phyloP scores from a whole-genome alignment of 2,329 filamentous ascomycete species.

The Dactylellina sp. region DNA sequence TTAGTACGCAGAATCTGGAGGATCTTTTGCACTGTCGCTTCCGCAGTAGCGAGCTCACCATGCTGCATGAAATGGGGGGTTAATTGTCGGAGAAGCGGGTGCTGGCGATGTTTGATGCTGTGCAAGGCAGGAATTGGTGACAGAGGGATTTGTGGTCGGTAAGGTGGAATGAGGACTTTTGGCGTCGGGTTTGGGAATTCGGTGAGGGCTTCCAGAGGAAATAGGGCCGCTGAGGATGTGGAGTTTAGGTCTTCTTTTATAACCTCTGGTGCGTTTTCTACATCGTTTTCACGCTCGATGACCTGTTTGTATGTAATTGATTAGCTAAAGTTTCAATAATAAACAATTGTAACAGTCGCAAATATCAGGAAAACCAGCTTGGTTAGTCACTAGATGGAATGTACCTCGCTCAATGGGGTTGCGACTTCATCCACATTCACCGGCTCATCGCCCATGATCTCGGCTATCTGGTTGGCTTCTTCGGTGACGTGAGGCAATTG shows the following conservation, averaged over 20 bases:
- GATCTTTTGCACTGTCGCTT: constrained; percentile 67
- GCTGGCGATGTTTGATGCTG: constrained; percentile 83
- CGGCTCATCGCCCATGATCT: constrained; percentile 50
- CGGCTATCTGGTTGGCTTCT: constrained; percentile 30
- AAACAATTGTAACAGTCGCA: no score
- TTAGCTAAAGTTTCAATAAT: neutral
- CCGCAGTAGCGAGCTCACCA: constrained; percentile 89
- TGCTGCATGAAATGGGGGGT: constrained; percentile 91
- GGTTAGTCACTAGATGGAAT: neutral
- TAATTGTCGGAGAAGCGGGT: constrained; percentile 84
- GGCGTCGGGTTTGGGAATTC: constrained; percentile 61
- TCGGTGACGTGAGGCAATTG: constrained; percentile 40
- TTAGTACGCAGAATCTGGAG: constrained; percentile 79
- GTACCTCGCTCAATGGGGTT: constrained; percentile 52
- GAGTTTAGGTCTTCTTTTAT: constrained; percentile 70
- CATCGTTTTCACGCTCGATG: constrained; percentile 73
- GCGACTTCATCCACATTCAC: constrained; percentile 50
- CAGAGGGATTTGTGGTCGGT: constrained; percentile 79
- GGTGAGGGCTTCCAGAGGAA: constrained; percentile 60
- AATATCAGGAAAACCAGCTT: no score
- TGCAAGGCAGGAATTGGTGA: constrained; percentile 73
- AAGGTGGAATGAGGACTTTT: constrained; percentile 60
- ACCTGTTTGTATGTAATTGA: constrained; percentile 67
- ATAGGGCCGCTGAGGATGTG: constrained; percentile 60
- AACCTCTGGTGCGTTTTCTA: constrained; percentile 75